phyloP scores from a whole-genome alignment of 1,284 basidiomycete genomes.

The Macrocybe sp. region DNA sequence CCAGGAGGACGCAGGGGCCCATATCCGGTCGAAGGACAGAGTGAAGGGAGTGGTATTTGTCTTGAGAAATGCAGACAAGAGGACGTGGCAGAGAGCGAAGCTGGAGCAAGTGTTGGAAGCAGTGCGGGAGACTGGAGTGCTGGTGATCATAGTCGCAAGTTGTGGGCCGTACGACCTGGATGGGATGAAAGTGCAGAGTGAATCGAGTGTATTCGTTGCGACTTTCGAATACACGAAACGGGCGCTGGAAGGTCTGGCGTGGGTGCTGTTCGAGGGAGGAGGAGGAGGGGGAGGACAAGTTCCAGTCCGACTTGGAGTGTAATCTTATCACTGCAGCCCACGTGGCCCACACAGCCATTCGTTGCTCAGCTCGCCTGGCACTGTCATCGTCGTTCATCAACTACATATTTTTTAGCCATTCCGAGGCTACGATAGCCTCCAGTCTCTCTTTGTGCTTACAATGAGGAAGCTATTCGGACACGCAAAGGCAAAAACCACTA shows the following conservation, averaged over 20 bases:
- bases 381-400: too few relatives aligned
- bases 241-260: constrained; percentile 41
- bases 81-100: constrained; percentile 47
- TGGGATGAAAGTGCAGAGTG: constrained; percentile 18
- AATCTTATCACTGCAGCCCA: too few relatives aligned
- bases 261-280: constrained; percentile 37
- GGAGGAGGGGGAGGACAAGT: constrained; percentile 28
- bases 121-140: constrained; percentile 12
- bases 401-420: too few relatives aligned
- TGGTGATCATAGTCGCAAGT: constrained; percentile 47
- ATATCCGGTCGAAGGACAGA: too few relatives aligned
- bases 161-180: constrained; percentile 58
- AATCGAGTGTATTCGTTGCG: constrained; percentile 30
- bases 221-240: constrained; percentile 55
- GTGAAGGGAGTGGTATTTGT: constrained; percentile 40
- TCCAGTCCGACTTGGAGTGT: constrained; percentile 27
- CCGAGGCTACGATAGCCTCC: too few relatives aligned
- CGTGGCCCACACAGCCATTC: too few relatives aligned
- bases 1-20: constrained; percentile 16
- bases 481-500: constrained; percentile 12
- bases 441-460: neutral
- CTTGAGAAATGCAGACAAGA: constrained; percentile 50
- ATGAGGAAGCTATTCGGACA: constrained; percentile 19
- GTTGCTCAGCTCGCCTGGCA: too few relatives aligned
- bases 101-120: constrained; percentile 29